Base-by-base conservation (phyloP, 371 early-diverging fungal species). In the Saksenaea oblongispora region DNA sequence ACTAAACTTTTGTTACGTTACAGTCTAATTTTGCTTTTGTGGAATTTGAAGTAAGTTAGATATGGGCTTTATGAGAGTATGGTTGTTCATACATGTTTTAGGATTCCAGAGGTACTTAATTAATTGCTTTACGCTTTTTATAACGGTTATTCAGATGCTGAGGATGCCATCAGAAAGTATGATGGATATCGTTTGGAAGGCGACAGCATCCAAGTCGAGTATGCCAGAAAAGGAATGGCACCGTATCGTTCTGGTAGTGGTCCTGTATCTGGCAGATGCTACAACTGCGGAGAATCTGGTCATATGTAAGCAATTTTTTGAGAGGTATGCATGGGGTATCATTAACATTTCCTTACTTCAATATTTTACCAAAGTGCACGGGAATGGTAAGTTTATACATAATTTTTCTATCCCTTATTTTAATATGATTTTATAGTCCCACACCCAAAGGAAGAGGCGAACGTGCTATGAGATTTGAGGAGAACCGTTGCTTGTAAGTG, bases 111-210 rank as follows among this genome's bases (percentile, higher is more conserved):
- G 65, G 65, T 63, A 66, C 24, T 18, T 36, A 27, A 35, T 11
- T 41, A 18, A 34, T 5, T 31, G 39, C 28, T 58, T 13, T 35
- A 41, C 15, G 66, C 1, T 14, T 56, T 28, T 34, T 13, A 28
- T 31, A 8, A 36, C 47, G n/a, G 37, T n/a, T 53, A 17, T 42
- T 56, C 61, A 62, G 91, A 91, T 67, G 91, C 91, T 53, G 89
- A 91, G 31, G 90, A 90, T 69, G 91, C 91, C 51, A 77, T 90
- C 58, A 80, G 83, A 61, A 84, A 85, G 67, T 80, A 87, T 37
- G 79, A 90, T 67, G 88, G 89, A 8, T 73, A 82, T 57, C 61
- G 72, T 17, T 66, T 89, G 42, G 74, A 76, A 59, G 74, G 65
- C n/a, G 77, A 76, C 37, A 64, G 74, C 59, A 51, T 76, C 39